Base-by-base conservation (phyloP, 164 flowering plant species). In the Euptelea pleiosperma region DNA sequence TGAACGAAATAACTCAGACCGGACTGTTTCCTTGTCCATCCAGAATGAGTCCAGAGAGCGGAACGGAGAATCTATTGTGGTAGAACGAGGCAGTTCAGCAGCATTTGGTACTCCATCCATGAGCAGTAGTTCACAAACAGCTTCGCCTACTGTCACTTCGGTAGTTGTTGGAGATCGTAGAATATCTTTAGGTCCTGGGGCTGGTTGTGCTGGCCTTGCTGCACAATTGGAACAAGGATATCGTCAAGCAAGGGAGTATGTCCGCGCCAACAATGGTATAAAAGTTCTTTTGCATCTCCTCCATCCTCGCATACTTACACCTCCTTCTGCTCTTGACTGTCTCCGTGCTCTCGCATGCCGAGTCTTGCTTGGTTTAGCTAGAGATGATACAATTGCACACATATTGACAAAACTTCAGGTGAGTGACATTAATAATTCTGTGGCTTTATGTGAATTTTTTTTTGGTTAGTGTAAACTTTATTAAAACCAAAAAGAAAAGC, bases 401-500 rank as follows among this genome's bases (percentile, higher is more conserved):
- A 90, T 88, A 68, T 70, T 93, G 73, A 93, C 96, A 36, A 93
- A 86, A 67, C 97, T 93, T 67, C 96, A 93, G 91, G 99, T 93
- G 41, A 52, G 63, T 30, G 14, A 39, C 11, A 15, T 30, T 12
- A 33, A 3, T 45, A 33, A 6, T 21, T 16, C 29, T 8, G 3
- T 21, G 28, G n/a, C 18, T 14, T 18, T 6, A 1, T 54, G 15
- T 15, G 25, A 50, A 39, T 55, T 15, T 55, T n/a, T 3, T 30
- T 50, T 50, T 50, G 54, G 52, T n/a, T n/a, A n/a, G n/a, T n/a
- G n/a, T n/a, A n/a, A n/a, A n/a, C n/a, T n/a, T n/a, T n/a, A n/a
- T n/a, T n/a, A n/a, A n/a, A n/a, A n/a, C n/a, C n/a, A n/a, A n/a
- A n/a, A n/a, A n/a, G n/a, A n/a, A n/a, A n/a, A n/a, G n/a, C n/a